These are phyloP conservation scores for Eucalyptus tenuipes DNA, from an alignment of 345 rosid species.

Conservation along the genomic window DNA sequence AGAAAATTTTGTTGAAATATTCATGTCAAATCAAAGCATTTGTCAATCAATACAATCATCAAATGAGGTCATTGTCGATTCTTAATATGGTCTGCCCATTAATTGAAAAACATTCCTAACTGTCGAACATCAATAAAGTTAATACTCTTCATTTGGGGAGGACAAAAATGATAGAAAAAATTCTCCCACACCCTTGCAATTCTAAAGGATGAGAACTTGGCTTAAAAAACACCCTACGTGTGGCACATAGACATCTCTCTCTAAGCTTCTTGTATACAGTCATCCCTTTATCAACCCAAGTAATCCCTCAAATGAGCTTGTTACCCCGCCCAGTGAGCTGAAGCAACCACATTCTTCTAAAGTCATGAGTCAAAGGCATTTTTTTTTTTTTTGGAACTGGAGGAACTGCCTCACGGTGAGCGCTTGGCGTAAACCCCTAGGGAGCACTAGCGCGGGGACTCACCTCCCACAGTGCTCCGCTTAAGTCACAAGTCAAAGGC, in stretches of 20 bases:
- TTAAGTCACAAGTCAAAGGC: not conserved
- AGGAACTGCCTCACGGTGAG: too few species aligned
- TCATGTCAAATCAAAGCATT: not conserved
- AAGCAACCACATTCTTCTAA: not conserved
- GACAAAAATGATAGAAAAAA: not conserved
- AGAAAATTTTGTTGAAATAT: not conserved
- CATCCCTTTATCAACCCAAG: not conserved
- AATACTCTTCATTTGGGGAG: not conserved
- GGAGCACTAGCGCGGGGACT: too few species aligned
- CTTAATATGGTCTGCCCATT: not conserved
- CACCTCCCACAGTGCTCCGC: too few species aligned
- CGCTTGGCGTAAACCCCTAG: too few species aligned
- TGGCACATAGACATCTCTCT: not conserved
- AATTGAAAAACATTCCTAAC: not conserved
- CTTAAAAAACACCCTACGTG: not conserved
- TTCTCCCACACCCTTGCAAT: not conserved
- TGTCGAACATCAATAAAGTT: not conserved
- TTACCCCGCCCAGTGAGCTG: not conserved
- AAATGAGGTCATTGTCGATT: not conserved
- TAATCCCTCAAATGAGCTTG: not conserved
- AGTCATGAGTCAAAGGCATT: not conserved
- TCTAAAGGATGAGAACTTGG: not conserved
- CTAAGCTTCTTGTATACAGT: not conserved
- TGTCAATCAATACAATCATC: not conserved
- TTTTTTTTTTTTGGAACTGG: too few species aligned